These are phyloP conservation scores for Rosa hybrid DNA, from an alignment of 331 rosid species.

Conservation along the genomic window DNA sequence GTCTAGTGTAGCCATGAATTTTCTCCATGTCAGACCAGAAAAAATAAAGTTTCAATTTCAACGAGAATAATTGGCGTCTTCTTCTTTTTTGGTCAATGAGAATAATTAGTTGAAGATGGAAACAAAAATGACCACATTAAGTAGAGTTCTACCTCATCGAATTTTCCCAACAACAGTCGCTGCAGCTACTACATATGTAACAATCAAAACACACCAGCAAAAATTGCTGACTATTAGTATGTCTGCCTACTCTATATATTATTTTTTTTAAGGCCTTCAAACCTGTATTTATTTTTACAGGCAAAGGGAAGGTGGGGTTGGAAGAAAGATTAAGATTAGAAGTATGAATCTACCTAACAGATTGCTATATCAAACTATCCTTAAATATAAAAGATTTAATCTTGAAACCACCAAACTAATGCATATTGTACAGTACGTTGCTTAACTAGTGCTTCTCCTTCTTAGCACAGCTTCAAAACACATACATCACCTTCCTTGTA, in stretches of 20 bases:
- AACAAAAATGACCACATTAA: background rate
- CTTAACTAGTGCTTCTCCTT: background rate
- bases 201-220: background rate
- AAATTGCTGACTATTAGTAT: background rate
- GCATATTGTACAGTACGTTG: background rate
- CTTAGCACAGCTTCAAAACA: background rate
- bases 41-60: too few species aligned
- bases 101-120: background rate
- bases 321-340: background rate
- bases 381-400: background rate
- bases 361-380: background rate
- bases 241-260: background rate
- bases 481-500: background rate
- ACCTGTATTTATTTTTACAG: background rate
- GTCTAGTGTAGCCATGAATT: background rate
- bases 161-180: background rate
- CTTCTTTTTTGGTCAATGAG: too few species aligned
- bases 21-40: background rate
- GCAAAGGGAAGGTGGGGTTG: slow-evolving; percentile 11
- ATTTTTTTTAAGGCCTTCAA: background rate
- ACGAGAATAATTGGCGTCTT: too few species aligned
- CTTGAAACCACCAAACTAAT: background rate
- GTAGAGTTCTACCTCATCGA: background rate
- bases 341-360: slow-evolving; percentile 14
- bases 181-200: background rate